Percentiles rank a stretch among this genome's conserved stretches.
These are phyloP conservation scores for Neurospora sp. DNA, from an alignment of 495 filamentous ascomycete genomes.

Conservation along the genomic window DNA sequence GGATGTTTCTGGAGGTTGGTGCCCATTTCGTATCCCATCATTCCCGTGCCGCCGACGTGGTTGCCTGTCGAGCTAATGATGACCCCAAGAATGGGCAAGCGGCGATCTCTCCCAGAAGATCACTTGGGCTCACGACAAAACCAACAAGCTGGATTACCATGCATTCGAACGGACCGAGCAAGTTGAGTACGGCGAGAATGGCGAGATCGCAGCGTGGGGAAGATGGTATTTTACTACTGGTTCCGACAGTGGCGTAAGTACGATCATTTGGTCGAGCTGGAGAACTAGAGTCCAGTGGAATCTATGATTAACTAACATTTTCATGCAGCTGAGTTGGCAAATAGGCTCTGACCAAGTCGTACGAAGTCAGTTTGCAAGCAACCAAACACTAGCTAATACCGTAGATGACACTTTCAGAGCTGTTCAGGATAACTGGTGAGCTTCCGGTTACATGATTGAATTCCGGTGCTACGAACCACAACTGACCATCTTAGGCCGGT, in stretches of 20 bases:
- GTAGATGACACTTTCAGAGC: constrained; percentile 57
- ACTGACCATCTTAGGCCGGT: constrained; percentile 48
- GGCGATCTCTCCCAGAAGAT: constrained; percentile 27
- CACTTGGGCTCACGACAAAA: constrained; percentile 27
- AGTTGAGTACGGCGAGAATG: constrained; percentile 54
- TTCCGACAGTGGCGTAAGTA: constrained; percentile 24
- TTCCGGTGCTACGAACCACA: background rate
- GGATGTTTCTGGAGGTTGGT: constrained; percentile 76
- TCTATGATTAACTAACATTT: constrained; percentile 5
- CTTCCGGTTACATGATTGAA: background rate
- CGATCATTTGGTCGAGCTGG: background rate
- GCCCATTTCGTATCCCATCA: constrained; percentile 36
- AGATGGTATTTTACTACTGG: constrained; percentile 60
- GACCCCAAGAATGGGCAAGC: constrained; percentile 32
- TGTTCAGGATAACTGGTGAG: constrained; percentile 57
- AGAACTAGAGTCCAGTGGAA: background rate
- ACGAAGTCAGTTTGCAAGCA: constrained; percentile 53
- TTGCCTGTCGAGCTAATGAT: constrained; percentile 13
- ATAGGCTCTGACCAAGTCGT: constrained; percentile 56
- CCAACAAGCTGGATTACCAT: constrained; percentile 34
- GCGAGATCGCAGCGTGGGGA: constrained; percentile 79
- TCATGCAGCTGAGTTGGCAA: constrained; percentile 43
- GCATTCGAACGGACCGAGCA: constrained; percentile 52
- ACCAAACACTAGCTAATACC: constrained; percentile 51
- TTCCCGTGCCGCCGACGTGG: constrained; percentile 28